Evolutionary conservation across 2,329 filamentous ascomycete genomes (phyloP), one percentile per base, ranked within the genome.

Genomic region (Tolypocladium ovalisporum): DNA sequence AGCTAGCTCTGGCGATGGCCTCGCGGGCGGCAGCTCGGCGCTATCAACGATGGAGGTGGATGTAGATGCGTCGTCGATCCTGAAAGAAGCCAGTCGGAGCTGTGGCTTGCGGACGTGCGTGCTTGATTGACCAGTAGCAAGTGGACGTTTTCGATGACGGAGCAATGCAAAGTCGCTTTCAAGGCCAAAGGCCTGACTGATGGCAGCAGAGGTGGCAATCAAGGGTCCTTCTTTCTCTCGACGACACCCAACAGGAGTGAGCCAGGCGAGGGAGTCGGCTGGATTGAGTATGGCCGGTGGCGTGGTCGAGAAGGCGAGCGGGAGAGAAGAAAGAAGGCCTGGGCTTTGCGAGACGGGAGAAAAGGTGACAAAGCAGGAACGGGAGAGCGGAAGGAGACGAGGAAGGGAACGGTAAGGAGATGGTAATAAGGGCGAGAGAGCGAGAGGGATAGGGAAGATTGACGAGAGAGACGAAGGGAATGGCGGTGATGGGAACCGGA

Each of bases 271-370:
- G 61, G 59, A 34, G 60, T 58, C 54, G 62, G 61, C 59, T 67
- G 64, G 63, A 13, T 51, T 32, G 61, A 64, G 58, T 56, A 57
- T 39, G 57, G 57, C 55, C 54, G 59, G 35, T 36, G n/a, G 52
- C 37, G 52, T 44, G 54, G 39, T 49, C 47, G 47, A 56, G 29
- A 29, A 12, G 9, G 12, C n/a, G n/a, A 32, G 42, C 29, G 51
- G 66, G 64, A 72, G 65, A 71, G 66, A 67, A 68, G 66, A 67
- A 68, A 68, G 67, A 71, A 67, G 67, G 67, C 61, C 66, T 67
- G 67, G 55, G 68, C 66, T 63, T 44, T 60, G 63, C 64, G 65
- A 53, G 22, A 59, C 54, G 47, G 36, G 56, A 55, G 39, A 47
- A 54, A 36, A 54, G 42, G 59, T 54, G 40, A 58, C 55, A 54